phyloP scores from a whole-genome alignment of 2,329 filamentous ascomycete genomes.

The Orbilia oligospora region DNA sequence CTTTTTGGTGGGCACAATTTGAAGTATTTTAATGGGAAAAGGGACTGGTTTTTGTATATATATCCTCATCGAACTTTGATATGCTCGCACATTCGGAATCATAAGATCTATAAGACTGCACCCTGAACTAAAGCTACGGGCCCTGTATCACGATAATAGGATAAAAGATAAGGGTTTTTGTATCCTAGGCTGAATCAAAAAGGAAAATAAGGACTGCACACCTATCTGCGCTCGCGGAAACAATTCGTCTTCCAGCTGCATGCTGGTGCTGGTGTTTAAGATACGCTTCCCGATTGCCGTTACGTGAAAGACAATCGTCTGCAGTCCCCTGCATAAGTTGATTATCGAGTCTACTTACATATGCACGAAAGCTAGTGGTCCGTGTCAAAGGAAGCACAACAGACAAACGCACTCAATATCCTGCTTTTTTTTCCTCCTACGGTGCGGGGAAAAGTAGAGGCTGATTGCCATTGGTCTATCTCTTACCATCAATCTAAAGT shows the following conservation, averaged over 20 bases:
- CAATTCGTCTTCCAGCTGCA: conserved; percentile 25
- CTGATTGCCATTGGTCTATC: not conserved
- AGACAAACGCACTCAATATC: conserved; percentile 19
- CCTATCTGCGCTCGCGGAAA: conserved; percentile 15
- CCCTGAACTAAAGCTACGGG: not conserved
- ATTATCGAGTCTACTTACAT: conserved; percentile 27
- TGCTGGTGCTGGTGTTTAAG: conserved; percentile 12
- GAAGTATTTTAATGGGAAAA: not conserved
- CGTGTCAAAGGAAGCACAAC: conserved; percentile 23
- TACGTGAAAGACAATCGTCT: conserved; percentile 40
- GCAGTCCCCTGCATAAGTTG: conserved; percentile 49
- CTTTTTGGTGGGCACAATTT: conserved; percentile 16
- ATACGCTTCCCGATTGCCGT: conserved; percentile 36
- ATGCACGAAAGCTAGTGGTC: conserved; percentile 44
- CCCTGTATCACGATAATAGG: conserved; percentile 32
- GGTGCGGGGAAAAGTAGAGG: conserved; percentile 17
- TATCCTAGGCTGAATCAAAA: not conserved
- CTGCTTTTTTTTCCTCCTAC: conserved; percentile 9
- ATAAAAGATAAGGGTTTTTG: conserved; percentile 31
- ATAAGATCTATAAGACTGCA: conserved; percentile 19
- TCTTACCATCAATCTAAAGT: conserved; percentile 10
- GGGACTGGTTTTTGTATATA: not conserved
- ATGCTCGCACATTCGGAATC: conserved; percentile 38
- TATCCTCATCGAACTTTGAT: not conserved
- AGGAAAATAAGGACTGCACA: not conserved